Evolutionary conservation across 2,329 filamentous ascomycete genomes (phyloP).

Genomic region (Dothistroma pini): DNA sequence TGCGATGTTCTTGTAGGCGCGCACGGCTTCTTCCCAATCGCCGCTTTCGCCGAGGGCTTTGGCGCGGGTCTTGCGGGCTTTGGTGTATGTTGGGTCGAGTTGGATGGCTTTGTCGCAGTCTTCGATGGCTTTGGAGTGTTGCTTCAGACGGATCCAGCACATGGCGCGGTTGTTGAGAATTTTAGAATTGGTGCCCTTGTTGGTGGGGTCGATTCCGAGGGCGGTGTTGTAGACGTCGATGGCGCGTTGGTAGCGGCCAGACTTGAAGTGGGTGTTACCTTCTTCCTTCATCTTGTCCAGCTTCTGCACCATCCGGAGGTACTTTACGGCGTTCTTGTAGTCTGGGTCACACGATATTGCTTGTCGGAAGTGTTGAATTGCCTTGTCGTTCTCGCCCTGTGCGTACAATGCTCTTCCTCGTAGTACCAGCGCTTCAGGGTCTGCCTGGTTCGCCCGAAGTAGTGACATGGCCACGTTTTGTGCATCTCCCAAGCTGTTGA

Average conservation of each 20-base stretch:
- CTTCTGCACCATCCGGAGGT: conserved; percentile 84
- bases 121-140: conserved; percentile 73
- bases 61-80: conserved; percentile 90
- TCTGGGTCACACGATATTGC: conserved; percentile 89
- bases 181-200: conserved; percentile 92
- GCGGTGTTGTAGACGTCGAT: conserved; percentile 81
- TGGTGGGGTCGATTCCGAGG: conserved; percentile 77
- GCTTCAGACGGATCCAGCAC: conserved; percentile 77
- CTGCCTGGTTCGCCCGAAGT: conserved; percentile 79
- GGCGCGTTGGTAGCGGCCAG: conserved; percentile 71
- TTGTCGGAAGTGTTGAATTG: conserved; percentile 85
- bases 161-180: conserved; percentile 89
- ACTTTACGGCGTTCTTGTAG: conserved; percentile 82
- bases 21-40: conserved; percentile 86
- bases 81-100: conserved; percentile 79
- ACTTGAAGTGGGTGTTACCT: conserved; percentile 87
- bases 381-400: conserved; percentile 93
- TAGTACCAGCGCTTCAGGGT: conserved; percentile 89
- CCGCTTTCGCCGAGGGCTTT: conserved; percentile 82
- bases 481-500: conserved; percentile 84
- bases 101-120: conserved; percentile 83
- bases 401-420: conserved; percentile 83
- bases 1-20: conserved; percentile 81
- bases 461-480: conserved; percentile 89
- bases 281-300: conserved; percentile 91